Percentiles rank a stretch among this genome's conserved stretches.
These are phyloP conservation scores for Farysia itapuensis DNA, from an alignment of 1,284 basidiomycete species.

Conservation along the genomic window DNA sequence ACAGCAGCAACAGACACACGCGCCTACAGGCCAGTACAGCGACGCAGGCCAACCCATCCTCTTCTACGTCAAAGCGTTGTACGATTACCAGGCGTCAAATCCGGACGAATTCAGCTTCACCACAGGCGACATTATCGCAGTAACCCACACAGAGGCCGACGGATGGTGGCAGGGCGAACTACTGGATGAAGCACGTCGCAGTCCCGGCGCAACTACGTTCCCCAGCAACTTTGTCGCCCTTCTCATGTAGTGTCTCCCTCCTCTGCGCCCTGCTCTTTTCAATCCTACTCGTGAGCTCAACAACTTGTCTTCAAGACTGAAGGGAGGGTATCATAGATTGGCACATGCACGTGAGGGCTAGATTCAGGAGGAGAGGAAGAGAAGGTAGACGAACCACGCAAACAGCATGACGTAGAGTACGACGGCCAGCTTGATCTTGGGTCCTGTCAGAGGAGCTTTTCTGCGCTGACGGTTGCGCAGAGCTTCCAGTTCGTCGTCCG, in stretches of 20 bases:
- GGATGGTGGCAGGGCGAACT: constrained; percentile 88
- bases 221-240: constrained; percentile 81
- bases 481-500: constrained; percentile 52
- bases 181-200: constrained; percentile 78
- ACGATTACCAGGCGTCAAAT: constrained; percentile 83
- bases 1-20: constrained; percentile 36
- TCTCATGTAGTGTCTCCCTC: constrained; percentile 62
- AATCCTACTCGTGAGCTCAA: too few relatives aligned
- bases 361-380: constrained; percentile 5
- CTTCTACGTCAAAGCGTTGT: constrained; percentile 79
- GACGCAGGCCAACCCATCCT: constrained; percentile 76
- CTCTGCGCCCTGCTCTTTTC: too few relatives aligned
- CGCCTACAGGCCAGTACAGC: constrained; percentile 72
- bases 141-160: constrained; percentile 85
- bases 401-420: constrained; percentile 43
- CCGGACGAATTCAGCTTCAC: constrained; percentile 86
- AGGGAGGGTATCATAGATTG: too few relatives aligned
- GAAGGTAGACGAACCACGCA: constrained; percentile 13
- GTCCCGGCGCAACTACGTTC: constrained; percentile 79
- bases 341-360: too few relatives aligned
- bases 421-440: constrained; percentile 32
- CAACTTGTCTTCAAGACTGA: too few relatives aligned
- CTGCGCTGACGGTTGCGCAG: constrained; percentile 42
- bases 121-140: constrained; percentile 85
- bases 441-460: constrained; percentile 48